Evolutionary conservation across 306 rosid genomes (phyloP), one percentile per base, ranked within the genome.

Genomic region (Medicago lupulina): DNA sequence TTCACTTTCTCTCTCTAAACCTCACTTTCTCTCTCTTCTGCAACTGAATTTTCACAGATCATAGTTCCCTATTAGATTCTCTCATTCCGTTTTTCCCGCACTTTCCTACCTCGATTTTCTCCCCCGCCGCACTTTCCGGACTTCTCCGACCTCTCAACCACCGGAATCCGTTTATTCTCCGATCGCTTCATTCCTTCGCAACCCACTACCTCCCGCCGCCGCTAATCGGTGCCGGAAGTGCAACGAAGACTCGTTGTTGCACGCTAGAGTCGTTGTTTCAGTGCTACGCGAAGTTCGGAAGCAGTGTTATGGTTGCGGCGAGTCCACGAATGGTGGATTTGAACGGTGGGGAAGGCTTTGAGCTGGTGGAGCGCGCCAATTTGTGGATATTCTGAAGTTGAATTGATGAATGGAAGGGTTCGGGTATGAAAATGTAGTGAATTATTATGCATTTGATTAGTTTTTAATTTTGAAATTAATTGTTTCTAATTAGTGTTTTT

Each of bases 21-120:
- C 58, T 49, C 73, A n/a, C 58, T 49, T 50, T 60, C 82, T 43
- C 84, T 72, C 82, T 77, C 84, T 71, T 76, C 93, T 89, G 90
- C 90, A 83, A 85, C 90, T 82, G 83, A 82, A 74, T 71, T 59
- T 82, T 47, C 89, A 84, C 89, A 84, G 94, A 94, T 89, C 96
- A 86, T 81, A 80, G 72, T 84, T 85, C 72, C 81, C 81, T 4
- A 34, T 34, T 86, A 74, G 82, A 80, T 78, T 86, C 85, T 85
- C 87, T 85, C 87, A 80, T 85, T 81, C 68, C 59, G 38, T 40
- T 81, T 76, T 76, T 78, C 84, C 83, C 82, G 88, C 89, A 86
- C 87, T 93, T 81, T 80, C 85, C 80, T 61, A 28, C 82, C 76
- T 73, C 17, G 86, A 79, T 80, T 87, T 61, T 80, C 84, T 69